Percentiles rank a stretch among this genome's conserved stretches.
These are phyloP conservation scores for Rostrohypoxylon terebratum DNA, from an alignment of 495 filamentous ascomycete species.

Conservation along the genomic window DNA sequence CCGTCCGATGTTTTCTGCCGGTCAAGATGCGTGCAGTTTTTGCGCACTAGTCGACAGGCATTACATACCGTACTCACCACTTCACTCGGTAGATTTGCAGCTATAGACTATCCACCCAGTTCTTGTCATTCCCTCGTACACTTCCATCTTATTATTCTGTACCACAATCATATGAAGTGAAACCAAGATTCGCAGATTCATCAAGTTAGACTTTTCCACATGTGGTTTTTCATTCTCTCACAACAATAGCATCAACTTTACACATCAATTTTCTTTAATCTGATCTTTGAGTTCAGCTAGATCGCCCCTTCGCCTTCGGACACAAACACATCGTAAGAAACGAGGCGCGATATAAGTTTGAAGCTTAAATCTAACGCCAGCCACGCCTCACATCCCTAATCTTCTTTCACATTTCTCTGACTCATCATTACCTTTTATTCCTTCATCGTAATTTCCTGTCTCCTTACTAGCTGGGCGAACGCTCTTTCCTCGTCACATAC, in stretches of 20 bases:
- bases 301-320: neutral
- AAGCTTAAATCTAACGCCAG: neutral
- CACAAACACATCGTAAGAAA: neutral
- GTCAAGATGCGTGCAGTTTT: neutral
- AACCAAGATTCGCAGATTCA: neutral
- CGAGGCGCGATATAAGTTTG: neutral
- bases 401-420: neutral
- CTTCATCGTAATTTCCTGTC: neutral
- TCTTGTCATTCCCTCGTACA: neutral
- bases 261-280: neutral
- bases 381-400: neutral
- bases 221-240: neutral
- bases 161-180: neutral
- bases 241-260: neutral
- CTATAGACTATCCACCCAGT: neutral
- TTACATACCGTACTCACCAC: neutral
- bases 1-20: neutral
- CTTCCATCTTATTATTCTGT: neutral
- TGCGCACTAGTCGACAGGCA: neutral
- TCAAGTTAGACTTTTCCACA: neutral
- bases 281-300: neutral
- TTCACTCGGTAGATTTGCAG: neutral
- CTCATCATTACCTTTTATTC: neutral
- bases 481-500: neutral
- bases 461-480: neutral